Evolutionary conservation across 805 yeast species (phyloP).

Genomic region (Vanderwaltozyma yarrowii): DNA sequence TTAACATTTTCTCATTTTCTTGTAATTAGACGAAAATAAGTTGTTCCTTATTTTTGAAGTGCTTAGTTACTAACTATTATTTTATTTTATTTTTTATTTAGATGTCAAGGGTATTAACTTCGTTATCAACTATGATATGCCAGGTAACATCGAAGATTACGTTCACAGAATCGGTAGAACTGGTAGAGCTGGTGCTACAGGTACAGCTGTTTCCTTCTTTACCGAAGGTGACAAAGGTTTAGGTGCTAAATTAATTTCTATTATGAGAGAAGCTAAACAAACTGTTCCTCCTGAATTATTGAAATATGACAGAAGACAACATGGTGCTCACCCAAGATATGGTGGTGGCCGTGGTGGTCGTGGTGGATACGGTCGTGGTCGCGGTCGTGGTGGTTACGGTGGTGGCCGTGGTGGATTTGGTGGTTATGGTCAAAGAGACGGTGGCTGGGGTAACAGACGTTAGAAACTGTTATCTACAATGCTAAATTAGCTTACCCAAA

Average conservation of each 20-base stretch:
- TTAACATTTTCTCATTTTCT: not conserved
- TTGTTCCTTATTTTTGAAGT: not conserved
- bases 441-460: conserved; percentile 27
- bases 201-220: conserved; percentile 93
- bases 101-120: conserved; percentile 96
- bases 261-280: conserved; percentile 93
- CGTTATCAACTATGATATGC: conserved; percentile 95
- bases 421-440: conserved; percentile 24
- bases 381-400: conserved; percentile 30
- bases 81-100: conserved; percentile 24
- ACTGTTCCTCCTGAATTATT: conserved; percentile 69
- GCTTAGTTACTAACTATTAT: conserved; percentile 4
- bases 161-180: conserved; percentile 99
- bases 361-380: conserved; percentile 33
- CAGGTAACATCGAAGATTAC: conserved; percentile 96
- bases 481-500: too few species aligned
- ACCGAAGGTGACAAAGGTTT: conserved; percentile 78
- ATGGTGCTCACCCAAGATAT: conserved; percentile 48
- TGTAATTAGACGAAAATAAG: not conserved
- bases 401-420: conserved; percentile 33
- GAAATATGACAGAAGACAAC: conserved; percentile 62
- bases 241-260: conserved; percentile 83
- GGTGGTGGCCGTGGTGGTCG: conserved; percentile 46
- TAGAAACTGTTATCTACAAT: not conserved
- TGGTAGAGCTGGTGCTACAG: conserved; percentile 96